Conservation (phyloP, 2,329 filamentous ascomycete species). For the Penicillium hordei region DNA sequence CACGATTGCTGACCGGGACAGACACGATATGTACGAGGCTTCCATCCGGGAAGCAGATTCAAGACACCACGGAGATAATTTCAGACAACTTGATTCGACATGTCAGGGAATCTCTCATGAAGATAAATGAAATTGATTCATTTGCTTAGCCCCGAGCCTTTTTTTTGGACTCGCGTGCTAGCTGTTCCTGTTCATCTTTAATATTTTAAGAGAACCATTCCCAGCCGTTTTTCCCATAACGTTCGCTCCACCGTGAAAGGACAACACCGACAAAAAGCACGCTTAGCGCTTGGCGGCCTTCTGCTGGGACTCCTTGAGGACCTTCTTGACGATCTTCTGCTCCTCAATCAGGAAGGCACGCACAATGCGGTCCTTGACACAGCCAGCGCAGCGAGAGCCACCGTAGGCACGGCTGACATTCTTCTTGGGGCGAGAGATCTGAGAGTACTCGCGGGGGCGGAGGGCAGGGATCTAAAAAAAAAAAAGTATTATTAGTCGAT, state of each 20-base stretch:
- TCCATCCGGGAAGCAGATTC: background rate
- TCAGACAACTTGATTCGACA: constrained; percentile 15
- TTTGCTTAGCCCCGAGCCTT: constrained; percentile 34
- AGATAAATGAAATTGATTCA: constrained; percentile 34
- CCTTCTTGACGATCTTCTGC: constrained; percentile 99
- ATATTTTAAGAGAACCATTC: constrained; percentile 36
- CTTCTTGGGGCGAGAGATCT: constrained; percentile 98
- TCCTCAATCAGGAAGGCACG: constrained; percentile 99
- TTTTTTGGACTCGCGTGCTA: constrained; percentile 29
- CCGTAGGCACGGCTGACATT: constrained; percentile 98
- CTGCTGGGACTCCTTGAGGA: constrained; percentile 95
- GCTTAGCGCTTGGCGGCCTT: constrained; percentile 52
- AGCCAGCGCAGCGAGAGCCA: constrained; percentile 97
- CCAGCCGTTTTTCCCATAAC: constrained; percentile 38
- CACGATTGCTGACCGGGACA: background rate
- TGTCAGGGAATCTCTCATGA: constrained; percentile 29
- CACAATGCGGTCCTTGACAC: constrained; percentile 96
- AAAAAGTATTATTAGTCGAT: constrained; percentile 19
- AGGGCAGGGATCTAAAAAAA: constrained; percentile 78
- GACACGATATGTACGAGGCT: background rate
- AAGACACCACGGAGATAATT: constrained; percentile 3
- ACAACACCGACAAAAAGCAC: constrained; percentile 37
- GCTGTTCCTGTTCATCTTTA: constrained; percentile 37
- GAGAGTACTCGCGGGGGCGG: constrained; percentile 95
- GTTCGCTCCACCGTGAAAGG: constrained; percentile 39